Percentiles rank a stretch among this genome's conserved stretches.
phyloP scores from a whole-genome alignment of 768 basidiomycete genomes.

The Leucogyrophana mollusca region DNA sequence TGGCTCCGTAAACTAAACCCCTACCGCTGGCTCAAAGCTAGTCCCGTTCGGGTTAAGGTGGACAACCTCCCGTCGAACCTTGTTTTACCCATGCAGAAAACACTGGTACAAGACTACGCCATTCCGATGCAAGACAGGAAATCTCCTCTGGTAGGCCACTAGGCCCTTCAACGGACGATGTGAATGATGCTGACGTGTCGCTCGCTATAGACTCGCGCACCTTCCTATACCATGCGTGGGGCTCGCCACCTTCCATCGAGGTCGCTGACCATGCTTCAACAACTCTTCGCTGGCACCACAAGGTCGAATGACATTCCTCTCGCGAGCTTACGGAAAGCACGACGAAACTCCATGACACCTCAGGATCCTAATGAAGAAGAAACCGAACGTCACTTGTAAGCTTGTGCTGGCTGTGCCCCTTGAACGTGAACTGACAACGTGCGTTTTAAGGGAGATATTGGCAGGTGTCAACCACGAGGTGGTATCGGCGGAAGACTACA shows the following conservation, averaged over 20 bases:
- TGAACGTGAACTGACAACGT: neutral
- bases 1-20: constrained; percentile 85
- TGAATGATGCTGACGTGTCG: constrained; percentile 17
- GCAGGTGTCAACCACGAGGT: constrained; percentile 60
- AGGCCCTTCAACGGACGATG: neutral
- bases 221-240: constrained; percentile 27
- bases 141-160: constrained; percentile 27
- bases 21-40: constrained; percentile 78
- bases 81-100: constrained; percentile 78
- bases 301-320: constrained; percentile 58
- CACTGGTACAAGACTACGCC: constrained; percentile 60
- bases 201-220: constrained; percentile 8
- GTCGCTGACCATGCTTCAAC: constrained; percentile 61
- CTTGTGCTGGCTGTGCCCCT: constrained; percentile 3
- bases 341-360: constrained; percentile 28
- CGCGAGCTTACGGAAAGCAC: constrained; percentile 44
- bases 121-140: constrained; percentile 34
- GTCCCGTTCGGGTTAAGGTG: constrained; percentile 70
- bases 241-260: constrained; percentile 53
- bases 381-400: constrained; percentile 74
- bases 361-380: constrained; percentile 48
- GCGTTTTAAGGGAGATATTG: constrained; percentile 60
- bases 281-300: constrained; percentile 60
- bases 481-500: constrained; percentile 46
- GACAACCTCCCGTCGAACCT: constrained; percentile 70